Conservation (phyloP, 2,329 filamentous ascomycete species). For the Pestalotiopsis sp. region DNA sequence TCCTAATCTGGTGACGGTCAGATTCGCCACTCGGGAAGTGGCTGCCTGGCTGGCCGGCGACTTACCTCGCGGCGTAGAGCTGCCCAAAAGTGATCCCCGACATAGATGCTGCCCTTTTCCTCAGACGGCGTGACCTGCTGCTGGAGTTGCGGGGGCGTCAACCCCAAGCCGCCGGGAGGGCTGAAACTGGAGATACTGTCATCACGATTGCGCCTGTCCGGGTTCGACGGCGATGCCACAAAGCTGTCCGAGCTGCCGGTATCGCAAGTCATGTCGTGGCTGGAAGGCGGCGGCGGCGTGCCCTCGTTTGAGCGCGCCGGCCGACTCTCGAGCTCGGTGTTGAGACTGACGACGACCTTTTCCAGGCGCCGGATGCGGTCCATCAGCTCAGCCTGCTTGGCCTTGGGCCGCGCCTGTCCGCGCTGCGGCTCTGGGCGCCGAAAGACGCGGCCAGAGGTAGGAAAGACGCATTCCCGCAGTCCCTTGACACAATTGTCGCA, state of each 20-base stretch:
- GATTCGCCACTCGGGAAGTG: not conserved
- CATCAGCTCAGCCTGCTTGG: not conserved
- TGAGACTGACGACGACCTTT: not conserved
- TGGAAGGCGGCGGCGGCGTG: not conserved
- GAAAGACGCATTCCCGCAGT: not conserved
- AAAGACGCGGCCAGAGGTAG: not conserved
- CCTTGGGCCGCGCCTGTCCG: not conserved
- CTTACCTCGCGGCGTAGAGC: not conserved
- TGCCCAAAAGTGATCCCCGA: not conserved
- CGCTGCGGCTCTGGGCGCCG: not conserved
- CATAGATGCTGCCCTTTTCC: not conserved
- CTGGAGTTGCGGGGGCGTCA: not conserved
- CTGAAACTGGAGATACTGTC: not conserved
- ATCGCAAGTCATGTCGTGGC: not conserved
- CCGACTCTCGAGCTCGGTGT: not conserved
- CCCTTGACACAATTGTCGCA: not conserved
- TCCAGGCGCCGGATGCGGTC: not conserved
- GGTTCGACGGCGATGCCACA: not conserved
- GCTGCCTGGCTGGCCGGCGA: no score
- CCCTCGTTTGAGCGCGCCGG: not conserved
- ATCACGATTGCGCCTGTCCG: not conserved
- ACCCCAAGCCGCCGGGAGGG: not conserved
- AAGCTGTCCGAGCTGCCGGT: not conserved
- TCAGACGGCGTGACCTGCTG: not conserved
- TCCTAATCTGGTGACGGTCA: not conserved